Evolutionary conservation across 345 rosid species (phyloP), one percentile per base, ranked within the genome.

Genomic region (Gynandropsis gynandra): DNA sequence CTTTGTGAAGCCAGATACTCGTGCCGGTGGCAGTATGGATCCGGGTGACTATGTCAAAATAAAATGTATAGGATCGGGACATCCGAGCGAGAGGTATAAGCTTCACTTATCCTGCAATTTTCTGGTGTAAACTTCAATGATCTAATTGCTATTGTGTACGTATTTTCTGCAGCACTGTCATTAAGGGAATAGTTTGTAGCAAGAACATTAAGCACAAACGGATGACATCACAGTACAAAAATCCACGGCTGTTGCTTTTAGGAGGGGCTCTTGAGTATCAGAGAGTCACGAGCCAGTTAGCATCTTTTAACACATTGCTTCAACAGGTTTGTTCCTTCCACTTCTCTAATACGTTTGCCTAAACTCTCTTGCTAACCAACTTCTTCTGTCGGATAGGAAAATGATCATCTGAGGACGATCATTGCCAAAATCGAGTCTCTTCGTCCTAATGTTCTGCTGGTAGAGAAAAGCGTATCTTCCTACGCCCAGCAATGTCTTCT

Each of bases 1-100:
- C 65, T 93, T 76, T 67, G 94, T 93, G 58, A 93, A 83, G 68
- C 99, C 99, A 9, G 95, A 93, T 72, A 93, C 95, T 57, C 83
- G 95, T 71, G 79, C 69, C 59, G 99, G 97, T 17, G 99, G 97
- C 61, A 93, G 97, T 73, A 93, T 93, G 99, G 99, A 93, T 72
- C 99, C 99, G 4, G 83, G 63, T 51, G 72, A 93, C 58, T 93
- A 93, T 65, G 94, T 93, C 62, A 88, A 93, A 71, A 81, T 93
- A 46, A 93, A 93, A 64, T 93, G 99, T 66, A 75, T 93, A 56
- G 88, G 97, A 42, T 74, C 85, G 1, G 99, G 97, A 70, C 78
- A 61, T 50, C 94, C 87, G 67, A 74, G 57, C 39, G 94, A 85
- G 49, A 93, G 99, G 99, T 93, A 81, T 48, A 15, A 4, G 17